Percentiles rank a stretch among this genome's conserved stretches.
These are phyloP conservation scores for Corchorus capsularis DNA, from an alignment of 345 rosid genomes.

Conservation along the genomic window DNA sequence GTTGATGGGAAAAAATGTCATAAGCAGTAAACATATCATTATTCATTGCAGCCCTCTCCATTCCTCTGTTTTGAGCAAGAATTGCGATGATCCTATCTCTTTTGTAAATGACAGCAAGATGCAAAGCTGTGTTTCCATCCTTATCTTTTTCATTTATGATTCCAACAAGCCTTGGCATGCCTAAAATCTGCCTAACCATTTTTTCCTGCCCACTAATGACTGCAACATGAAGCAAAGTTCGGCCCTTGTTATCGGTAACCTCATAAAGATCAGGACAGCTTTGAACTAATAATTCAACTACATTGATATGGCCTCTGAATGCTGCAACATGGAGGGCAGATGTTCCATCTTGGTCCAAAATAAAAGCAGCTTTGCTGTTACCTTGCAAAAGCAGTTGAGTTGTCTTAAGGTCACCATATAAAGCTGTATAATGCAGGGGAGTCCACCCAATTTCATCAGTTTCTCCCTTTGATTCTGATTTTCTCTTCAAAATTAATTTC, in stretches of 20 bases:
- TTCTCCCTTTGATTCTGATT: conserved; percentile 19
- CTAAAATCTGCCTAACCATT: conserved; percentile 25
- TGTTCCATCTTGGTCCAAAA: conserved; percentile 24
- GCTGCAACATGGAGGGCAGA: conserved; percentile 34
- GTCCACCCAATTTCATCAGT: conserved; percentile 28
- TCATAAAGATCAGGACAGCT: conserved; percentile 22
- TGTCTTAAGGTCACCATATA: conserved; percentile 22
- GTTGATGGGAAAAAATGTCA: conserved; percentile 24
- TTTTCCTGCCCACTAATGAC: conserved; percentile 25
- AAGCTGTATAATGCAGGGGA: conserved; percentile 39
- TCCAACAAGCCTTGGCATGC: conserved; percentile 12
- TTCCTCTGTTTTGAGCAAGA: conserved; percentile 28
- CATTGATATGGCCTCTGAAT: conserved; percentile 12
- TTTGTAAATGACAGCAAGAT: conserved; percentile 37
- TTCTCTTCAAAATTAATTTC: conserved; percentile 18
- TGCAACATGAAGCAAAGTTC: conserved; percentile 36
- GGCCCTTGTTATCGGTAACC: conserved; percentile 18
- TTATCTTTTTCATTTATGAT: conserved; percentile 35
- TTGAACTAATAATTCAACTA: conserved; percentile 15
- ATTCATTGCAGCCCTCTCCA: conserved; percentile 36
- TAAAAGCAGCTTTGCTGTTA: conserved; percentile 10
- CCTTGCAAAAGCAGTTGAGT: conserved; percentile 11
- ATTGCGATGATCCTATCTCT: conserved; percentile 11
- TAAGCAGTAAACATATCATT: conserved; percentile 30
- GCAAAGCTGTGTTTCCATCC: conserved; percentile 47